Evolutionary conservation across 805 yeast genomes (phyloP).

Genomic region (Saccharomycopsis babjevae): DNA sequence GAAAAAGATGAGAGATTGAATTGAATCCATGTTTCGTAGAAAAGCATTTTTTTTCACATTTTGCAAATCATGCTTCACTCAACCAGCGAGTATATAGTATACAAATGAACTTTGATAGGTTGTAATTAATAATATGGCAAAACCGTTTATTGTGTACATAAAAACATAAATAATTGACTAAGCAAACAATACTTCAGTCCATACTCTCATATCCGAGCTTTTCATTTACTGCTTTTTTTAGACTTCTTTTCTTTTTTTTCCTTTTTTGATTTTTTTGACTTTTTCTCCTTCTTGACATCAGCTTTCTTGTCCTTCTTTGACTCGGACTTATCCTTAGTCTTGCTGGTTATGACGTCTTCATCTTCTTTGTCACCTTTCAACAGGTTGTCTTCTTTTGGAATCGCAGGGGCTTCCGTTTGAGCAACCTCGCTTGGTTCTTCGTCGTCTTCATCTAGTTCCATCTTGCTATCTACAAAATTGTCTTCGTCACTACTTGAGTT

Average conservation of each 20-base stretch:
- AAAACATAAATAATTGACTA: not conserved
- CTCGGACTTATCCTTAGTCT: not conserved
- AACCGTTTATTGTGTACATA: no score
- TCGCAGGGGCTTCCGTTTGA: constrained; percentile 12
- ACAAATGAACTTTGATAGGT: no score
- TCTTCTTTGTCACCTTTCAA: constrained; percentile 10
- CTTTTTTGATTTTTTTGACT: constrained; percentile 7
- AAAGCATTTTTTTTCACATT: no score
- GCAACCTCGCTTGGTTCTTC: constrained; percentile 4
- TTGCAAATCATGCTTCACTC: no score
- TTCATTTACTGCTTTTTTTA: not conserved
- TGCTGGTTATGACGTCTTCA: not conserved
- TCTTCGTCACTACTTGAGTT: constrained; percentile 18
- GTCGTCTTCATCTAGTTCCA: constrained; percentile 18
- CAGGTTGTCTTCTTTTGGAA: constrained; percentile 15
- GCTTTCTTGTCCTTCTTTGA: not conserved
- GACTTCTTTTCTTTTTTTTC: not conserved
- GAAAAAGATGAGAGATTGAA: no score
- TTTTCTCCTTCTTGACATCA: constrained; percentile 11
- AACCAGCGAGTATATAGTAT: no score
- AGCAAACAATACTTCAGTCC: not conserved
- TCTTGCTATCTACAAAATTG: not conserved
- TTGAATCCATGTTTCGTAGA: no score
- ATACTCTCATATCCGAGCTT: not conserved
- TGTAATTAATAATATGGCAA: no score